Conservation (phyloP, 2,329 filamentous ascomycete genomes). For the Neurospora crassa region DNA sequence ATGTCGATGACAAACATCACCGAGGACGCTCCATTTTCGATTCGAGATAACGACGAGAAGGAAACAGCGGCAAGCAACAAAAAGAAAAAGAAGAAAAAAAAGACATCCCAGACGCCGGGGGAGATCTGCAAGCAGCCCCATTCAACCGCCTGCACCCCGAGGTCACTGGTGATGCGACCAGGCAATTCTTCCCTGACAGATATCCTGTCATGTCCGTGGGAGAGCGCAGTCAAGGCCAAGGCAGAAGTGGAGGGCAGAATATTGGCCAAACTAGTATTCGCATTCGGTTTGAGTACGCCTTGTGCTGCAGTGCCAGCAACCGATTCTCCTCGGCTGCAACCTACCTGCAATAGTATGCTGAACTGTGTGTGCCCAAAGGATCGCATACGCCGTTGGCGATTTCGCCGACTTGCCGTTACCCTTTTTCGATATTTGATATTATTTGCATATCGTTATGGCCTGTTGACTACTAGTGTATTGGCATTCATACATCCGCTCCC, state of each 20-base stretch:
- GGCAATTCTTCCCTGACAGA: not conserved
- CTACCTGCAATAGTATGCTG: not conserved
- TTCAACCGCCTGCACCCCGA: not conserved
- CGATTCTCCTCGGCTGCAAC: not conserved
- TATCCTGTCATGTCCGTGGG: not conserved
- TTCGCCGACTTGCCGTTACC: not conserved
- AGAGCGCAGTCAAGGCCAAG: not conserved
- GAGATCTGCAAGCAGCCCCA: not conserved
- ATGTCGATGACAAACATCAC: not conserved
- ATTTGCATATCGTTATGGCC: not conserved
- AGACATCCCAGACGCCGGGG: not conserved
- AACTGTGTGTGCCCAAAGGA: not conserved
- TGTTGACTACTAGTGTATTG: not conserved
- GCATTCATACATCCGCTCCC: not conserved
- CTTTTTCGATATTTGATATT: not conserved
- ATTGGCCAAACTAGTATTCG: not conserved
- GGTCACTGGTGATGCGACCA: not conserved
- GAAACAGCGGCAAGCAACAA: not conserved
- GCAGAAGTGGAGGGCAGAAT: not conserved
- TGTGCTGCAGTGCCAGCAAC: not conserved
- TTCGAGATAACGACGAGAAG: not conserved
- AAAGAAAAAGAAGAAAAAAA: not conserved
- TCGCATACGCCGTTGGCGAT: not conserved
- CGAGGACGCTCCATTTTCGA: not conserved
- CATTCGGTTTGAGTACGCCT: not conserved